A percentile compares a stretch with the other conserved stretches of the same genome.
Evolutionary conservation across 1,284 basidiomycete species (phyloP).

Genomic region (Sporisorium exsertum): DNA sequence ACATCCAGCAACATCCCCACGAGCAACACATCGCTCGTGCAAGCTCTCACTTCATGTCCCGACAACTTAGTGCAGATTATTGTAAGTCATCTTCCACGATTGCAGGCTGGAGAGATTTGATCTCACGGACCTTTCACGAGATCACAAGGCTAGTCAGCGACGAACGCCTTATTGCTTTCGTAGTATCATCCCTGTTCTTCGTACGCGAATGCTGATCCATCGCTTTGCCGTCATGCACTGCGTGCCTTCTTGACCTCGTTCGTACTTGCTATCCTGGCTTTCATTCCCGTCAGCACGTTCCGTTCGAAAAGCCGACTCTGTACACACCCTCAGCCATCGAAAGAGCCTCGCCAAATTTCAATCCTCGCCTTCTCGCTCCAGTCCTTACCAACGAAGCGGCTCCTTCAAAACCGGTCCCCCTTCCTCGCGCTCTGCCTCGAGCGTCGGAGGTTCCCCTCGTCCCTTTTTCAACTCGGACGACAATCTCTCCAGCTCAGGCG

Average conservation of each 20-base stretch:
- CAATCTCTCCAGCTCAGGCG: conserved; percentile 38
- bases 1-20: not conserved
- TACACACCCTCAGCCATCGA: conserved; percentile 32
- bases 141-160: not conserved
- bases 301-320: conserved; percentile 35
- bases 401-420: conserved; percentile 37
- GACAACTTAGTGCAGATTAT: conserved; percentile 39
- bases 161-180: not conserved
- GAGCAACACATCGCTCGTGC: conserved; percentile 27
- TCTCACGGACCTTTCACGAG: not conserved
- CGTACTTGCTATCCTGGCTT: not conserved
- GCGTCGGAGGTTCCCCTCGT: conserved; percentile 45
- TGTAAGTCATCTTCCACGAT: conserved; percentile 34
- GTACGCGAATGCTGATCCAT: conserved; percentile 7
- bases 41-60: conserved; percentile 44
- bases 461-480: conserved; percentile 45
- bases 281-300: conserved; percentile 27
- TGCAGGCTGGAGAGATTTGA: not conserved
- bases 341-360: conserved; percentile 45
- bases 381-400: conserved; percentile 32
- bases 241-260: not conserved
- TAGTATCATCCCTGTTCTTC: too few relatives aligned
- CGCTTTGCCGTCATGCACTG: not conserved
- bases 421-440: conserved; percentile 41
- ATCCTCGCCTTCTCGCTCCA: conserved; percentile 25